Conservation (phyloP, 495 filamentous ascomycete genomes). For the Rhypophila decipiens region DNA sequence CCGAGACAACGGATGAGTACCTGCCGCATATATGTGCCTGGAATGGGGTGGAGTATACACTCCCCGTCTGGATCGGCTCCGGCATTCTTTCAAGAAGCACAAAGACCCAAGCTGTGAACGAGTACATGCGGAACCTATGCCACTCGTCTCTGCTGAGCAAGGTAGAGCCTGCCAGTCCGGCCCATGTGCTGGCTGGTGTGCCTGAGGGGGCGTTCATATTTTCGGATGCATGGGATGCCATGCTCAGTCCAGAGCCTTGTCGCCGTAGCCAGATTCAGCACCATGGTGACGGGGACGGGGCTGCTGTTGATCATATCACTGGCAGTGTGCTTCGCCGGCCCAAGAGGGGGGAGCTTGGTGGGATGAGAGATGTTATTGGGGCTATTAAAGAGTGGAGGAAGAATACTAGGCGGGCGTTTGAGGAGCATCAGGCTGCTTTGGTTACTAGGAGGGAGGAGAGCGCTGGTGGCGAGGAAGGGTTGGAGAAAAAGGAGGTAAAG, state of each 20-base stretch:
- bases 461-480: not conserved
- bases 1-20: slow-evolving; percentile 2
- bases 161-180: slow-evolving; percentile 31
- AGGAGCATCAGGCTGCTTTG: not conserved
- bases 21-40: slow-evolving; percentile 6
- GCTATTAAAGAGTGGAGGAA: slow-evolving; percentile 31
- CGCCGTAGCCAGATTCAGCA: too few relatives aligned
- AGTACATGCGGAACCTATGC: slow-evolving; percentile 32
- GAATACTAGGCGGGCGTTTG: slow-evolving; percentile 20
- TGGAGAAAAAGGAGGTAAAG: not conserved
- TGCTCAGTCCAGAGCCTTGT: slow-evolving; percentile 12
- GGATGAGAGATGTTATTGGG: slow-evolving; percentile 33
- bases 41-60: slow-evolving; percentile 6
- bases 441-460: not conserved
- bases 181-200: slow-evolving; percentile 35
- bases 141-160: slow-evolving; percentile 16
- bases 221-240: slow-evolving; percentile 34
- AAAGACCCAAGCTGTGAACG: slow-evolving; percentile 19
- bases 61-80: slow-evolving; percentile 33
- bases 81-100: slow-evolving; percentile 14
- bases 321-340: slow-evolving; percentile 10
- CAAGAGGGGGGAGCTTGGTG: slow-evolving; percentile 8
- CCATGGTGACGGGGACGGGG: too few relatives aligned
- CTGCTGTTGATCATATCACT: not conserved
- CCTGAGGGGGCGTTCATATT: slow-evolving; percentile 30